Conservation (phyloP, 2,329 filamentous ascomycete species). For the Atkinsonella texensis region DNA sequence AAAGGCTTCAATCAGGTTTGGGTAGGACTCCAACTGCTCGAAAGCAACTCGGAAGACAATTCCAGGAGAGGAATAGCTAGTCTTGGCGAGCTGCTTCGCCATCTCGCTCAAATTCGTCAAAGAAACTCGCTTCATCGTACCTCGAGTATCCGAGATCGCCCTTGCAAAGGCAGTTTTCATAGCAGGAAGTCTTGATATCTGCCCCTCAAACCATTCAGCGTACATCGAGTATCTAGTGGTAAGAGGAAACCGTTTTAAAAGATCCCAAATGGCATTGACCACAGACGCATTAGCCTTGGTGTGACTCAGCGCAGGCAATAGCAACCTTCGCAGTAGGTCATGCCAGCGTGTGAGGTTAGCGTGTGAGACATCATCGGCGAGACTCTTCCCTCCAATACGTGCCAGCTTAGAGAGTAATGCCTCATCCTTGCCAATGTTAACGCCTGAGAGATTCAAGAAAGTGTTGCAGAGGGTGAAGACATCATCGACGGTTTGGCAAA, state of each 20-base stretch:
- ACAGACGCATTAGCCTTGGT: constrained; percentile 73
- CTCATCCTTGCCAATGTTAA: constrained; percentile 79
- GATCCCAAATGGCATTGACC: constrained; percentile 75
- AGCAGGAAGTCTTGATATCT: constrained; percentile 62
- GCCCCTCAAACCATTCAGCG: constrained; percentile 79
- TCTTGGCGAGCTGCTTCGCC: constrained; percentile 80
- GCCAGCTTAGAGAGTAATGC: constrained; percentile 68
- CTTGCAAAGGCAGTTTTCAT: constrained; percentile 69
- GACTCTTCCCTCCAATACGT: constrained; percentile 69
- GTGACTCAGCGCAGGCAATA: constrained; percentile 82
- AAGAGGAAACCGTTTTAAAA: constrained; percentile 68
- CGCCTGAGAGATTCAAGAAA: constrained; percentile 72
- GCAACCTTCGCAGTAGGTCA: constrained; percentile 66
- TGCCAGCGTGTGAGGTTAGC: constrained; percentile 70
- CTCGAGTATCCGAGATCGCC: constrained; percentile 66
- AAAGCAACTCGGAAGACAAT: constrained; percentile 84
- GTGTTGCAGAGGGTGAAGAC: constrained; percentile 78
- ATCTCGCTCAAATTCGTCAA: constrained; percentile 77
- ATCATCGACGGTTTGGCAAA: constrained; percentile 85
- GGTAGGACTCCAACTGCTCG: constrained; percentile 84
- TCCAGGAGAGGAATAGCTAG: constrained; percentile 82
- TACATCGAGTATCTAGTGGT: constrained; percentile 78
- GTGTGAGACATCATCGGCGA: constrained; percentile 57
- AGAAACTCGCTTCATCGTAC: constrained; percentile 80
- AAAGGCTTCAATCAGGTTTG: constrained; percentile 87